These are phyloP conservation scores for Leccinum disarticulatum DNA, from an alignment of 768 basidiomycete species.

Conservation along the genomic window DNA sequence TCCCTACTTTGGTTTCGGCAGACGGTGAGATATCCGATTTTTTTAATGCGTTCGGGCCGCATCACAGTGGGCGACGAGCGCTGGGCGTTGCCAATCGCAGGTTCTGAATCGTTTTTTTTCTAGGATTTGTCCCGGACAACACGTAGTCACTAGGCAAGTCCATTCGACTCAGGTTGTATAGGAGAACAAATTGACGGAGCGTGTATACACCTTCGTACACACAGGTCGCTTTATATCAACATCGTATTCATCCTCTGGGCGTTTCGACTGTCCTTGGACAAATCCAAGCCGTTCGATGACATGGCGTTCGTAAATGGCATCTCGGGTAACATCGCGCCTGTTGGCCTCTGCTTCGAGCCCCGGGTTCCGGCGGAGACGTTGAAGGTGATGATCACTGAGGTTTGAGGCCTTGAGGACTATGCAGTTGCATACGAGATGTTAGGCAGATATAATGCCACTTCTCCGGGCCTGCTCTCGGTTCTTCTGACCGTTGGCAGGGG, in stretches of 20 bases:
- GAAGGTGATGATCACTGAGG: slow-evolving; percentile 3
- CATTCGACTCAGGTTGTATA: not conserved
- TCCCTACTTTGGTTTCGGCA: slow-evolving; percentile 54
- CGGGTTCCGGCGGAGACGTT: slow-evolving; percentile 23
- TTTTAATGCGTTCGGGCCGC: not conserved
- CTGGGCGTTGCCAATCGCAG: not conserved
- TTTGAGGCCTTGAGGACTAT: not conserved
- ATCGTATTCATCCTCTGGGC: slow-evolving; percentile 59
- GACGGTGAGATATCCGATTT: slow-evolving; percentile 22
- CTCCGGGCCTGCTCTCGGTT: not conserved
- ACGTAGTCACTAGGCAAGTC: slow-evolving; percentile 44
- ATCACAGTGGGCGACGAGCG: not conserved
- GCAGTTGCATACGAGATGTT: not conserved
- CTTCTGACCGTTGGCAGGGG: not conserved
- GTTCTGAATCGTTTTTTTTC: not conserved
- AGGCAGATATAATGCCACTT: not conserved
- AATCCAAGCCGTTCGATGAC: slow-evolving; percentile 50
- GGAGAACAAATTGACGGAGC: not conserved
- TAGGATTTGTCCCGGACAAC: slow-evolving; percentile 60
- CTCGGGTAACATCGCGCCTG: slow-evolving; percentile 37
- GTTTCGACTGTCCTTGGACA: slow-evolving; percentile 50
- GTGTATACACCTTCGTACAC: not conserved
- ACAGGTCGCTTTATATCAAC: slow-evolving; percentile 59
- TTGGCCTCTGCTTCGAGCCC: slow-evolving; percentile 53
- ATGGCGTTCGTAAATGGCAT: slow-evolving; percentile 44